phyloP scores from a whole-genome alignment of 148 eudicot species.

The Spergularia marina region DNA sequence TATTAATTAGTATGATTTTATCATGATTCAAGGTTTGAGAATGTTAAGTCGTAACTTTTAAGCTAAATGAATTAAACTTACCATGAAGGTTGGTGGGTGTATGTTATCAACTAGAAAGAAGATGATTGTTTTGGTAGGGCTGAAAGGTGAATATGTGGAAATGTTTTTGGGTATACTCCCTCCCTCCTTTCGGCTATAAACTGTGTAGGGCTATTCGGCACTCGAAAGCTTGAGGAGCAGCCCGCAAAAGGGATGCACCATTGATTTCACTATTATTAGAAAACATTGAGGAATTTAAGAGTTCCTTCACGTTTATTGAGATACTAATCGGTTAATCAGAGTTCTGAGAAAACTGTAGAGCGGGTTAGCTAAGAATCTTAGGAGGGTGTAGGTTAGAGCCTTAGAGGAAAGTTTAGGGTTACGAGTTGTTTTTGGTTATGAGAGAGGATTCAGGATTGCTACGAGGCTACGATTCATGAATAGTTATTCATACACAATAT shows the following conservation, averaged over 20 bases:
- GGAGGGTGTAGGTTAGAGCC: not conserved
- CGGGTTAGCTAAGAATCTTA: not conserved
- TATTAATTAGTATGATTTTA: too few species aligned
- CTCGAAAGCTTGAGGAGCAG: too few species aligned
- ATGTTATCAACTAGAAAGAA: not conserved
- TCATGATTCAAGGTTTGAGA: not conserved
- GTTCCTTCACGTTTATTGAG: too few species aligned
- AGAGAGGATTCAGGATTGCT: not conserved
- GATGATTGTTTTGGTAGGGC: too few species aligned
- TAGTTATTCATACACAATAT: not conserved
- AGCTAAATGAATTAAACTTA: not conserved
- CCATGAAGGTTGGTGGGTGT: not conserved
- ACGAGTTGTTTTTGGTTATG: not conserved
- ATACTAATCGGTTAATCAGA: not conserved
- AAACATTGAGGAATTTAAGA: too few species aligned
- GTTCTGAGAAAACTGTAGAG: not conserved
- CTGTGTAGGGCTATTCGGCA: too few species aligned
- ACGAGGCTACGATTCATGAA: not conserved
- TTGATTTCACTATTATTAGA: too few species aligned
- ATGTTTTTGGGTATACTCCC: too few species aligned
- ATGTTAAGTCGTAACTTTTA: not conserved
- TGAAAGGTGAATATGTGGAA: too few species aligned
- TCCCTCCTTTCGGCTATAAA: too few species aligned
- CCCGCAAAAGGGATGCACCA: too few species aligned
- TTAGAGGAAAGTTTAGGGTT: not conserved